Conservation (phyloP, 768 basidiomycete species). For the Panaeolus cyanescens region DNA sequence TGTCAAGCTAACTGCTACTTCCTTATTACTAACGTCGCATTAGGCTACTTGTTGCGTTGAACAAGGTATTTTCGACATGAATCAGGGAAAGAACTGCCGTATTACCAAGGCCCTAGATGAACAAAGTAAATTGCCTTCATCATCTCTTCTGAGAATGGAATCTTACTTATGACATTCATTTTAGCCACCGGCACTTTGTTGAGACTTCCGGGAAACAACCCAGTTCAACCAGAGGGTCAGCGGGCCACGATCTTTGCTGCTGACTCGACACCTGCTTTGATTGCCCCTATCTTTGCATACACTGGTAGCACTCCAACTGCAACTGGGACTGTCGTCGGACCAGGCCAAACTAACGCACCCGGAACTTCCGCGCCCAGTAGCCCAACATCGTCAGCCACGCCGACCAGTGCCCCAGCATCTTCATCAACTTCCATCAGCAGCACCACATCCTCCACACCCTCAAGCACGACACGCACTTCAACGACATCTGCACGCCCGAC, state of each 20-base stretch:
- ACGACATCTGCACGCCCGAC: slow-evolving; percentile 7
- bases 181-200: slow-evolving; percentile 47
- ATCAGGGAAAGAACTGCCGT: slow-evolving; percentile 39
- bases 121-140: slow-evolving; percentile 32
- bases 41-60: slow-evolving; percentile 47
- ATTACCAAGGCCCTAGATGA: slow-evolving; percentile 52
- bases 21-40: slow-evolving; percentile 7
- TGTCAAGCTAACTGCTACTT: neutral
- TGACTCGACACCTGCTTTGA: slow-evolving; percentile 36
- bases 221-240: slow-evolving; percentile 40
- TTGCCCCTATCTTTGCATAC: slow-evolving; percentile 49
- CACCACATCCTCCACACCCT: slow-evolving; percentile 4
- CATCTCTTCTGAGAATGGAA: neutral
- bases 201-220: slow-evolving; percentile 57
- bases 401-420: slow-evolving; percentile 8
- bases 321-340: slow-evolving; percentile 29
- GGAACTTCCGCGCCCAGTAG: neutral
- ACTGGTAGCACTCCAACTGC: slow-evolving; percentile 40
- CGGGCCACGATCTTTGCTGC: slow-evolving; percentile 34
- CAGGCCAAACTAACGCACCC: slow-evolving; percentile 9
- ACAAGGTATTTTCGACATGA: slow-evolving; percentile 45
- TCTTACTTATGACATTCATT: slow-evolving; percentile 4
- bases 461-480: slow-evolving; percentile 5
- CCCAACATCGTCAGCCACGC: slow-evolving; percentile 2
- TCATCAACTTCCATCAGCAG: slow-evolving; percentile 7